phyloP scores from a whole-genome alignment of 2,329 filamentous ascomycete genomes.

The Cladosporium sp. region DNA sequence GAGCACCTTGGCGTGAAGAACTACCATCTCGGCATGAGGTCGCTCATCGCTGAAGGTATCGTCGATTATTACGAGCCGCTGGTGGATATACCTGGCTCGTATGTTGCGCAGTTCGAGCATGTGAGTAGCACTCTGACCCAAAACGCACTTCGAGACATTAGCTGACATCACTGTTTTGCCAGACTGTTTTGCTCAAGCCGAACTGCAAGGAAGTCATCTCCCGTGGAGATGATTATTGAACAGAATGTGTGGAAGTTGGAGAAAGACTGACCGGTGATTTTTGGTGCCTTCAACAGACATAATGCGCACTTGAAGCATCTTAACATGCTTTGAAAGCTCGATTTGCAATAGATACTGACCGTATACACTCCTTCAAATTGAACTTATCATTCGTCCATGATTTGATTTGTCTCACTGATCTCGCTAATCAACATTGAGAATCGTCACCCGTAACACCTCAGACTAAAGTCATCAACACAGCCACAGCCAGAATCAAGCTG shows the following conservation, averaged over 20 bases:
- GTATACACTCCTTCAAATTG: neutral
- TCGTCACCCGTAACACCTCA: too few relatives aligned
- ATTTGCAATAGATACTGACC: neutral
- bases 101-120: constrained; percentile 92
- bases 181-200: constrained; percentile 40
- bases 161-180: constrained; percentile 23
- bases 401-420: too few relatives aligned
- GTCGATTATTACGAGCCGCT: constrained; percentile 88
- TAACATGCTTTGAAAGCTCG: neutral
- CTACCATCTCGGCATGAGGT: constrained; percentile 86
- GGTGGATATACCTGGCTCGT: constrained; percentile 87
- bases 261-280: neutral
- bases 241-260: neutral
- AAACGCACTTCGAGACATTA: neutral
- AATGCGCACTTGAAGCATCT: neutral
- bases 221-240: constrained; percentile 36
- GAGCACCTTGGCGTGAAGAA: constrained; percentile 93
- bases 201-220: constrained; percentile 39
- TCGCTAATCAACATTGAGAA: too few relatives aligned
- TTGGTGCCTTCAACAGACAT: neutral
- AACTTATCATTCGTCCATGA: too few relatives aligned
- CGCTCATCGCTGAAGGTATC: constrained; percentile 73
- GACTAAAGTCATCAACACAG: neutral
- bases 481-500: neutral
- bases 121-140: constrained; percentile 52